Percentiles rank a stretch among this genome's conserved stretches.
phyloP scores from a whole-genome alignment of 2,329 filamentous ascomycete species.

The Shiraia sp. region DNA sequence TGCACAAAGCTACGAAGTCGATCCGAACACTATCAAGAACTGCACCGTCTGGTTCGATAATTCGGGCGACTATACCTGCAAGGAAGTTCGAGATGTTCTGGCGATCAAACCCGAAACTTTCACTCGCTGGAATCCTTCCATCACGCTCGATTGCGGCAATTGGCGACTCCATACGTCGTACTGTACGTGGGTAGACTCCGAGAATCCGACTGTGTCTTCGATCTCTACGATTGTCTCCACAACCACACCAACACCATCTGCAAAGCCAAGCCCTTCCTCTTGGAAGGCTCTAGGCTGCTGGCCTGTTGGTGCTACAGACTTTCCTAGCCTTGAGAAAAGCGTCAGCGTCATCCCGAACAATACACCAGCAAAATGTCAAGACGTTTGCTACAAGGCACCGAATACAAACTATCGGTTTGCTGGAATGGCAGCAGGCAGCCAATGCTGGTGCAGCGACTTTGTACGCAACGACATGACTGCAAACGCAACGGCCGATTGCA shows the following conservation, averaged over 20 bases:
- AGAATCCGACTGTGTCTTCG: neutral
- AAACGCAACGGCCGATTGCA: neutral
- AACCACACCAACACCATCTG: neutral
- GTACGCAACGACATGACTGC: neutral
- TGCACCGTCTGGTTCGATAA: neutral
- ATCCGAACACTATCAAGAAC: neutral
- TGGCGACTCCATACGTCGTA: neutral
- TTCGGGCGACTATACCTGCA: neutral
- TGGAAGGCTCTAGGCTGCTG: slow-evolving; percentile 1
- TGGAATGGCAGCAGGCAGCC: neutral
- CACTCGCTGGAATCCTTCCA: neutral
- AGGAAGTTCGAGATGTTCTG: neutral
- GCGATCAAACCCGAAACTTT: neutral
- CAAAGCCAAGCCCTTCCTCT: neutral
- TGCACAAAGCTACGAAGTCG: neutral
- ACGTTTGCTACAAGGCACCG: neutral
- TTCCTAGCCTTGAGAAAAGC: neutral
- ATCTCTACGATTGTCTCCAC: neutral
- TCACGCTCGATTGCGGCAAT: neutral
- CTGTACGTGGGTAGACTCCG: neutral
- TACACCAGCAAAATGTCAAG: neutral
- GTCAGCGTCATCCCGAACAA: neutral
- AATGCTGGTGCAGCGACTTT: neutral
- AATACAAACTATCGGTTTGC: neutral
- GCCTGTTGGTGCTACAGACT: neutral